phyloP scores from a whole-genome alignment of 345 rosid species.

The Acer yangbiense region DNA sequence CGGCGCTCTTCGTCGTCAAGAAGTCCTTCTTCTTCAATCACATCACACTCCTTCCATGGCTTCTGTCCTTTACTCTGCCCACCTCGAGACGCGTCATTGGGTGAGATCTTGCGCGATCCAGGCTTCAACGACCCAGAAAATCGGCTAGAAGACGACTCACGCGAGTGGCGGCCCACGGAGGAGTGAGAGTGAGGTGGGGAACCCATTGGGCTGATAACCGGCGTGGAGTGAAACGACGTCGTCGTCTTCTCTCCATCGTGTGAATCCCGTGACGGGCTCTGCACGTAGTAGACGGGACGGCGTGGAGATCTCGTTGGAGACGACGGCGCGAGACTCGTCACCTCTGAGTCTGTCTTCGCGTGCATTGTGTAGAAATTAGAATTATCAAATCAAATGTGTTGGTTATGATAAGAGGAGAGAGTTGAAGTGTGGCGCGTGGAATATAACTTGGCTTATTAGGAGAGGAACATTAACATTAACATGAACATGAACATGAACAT shows the following conservation, averaged over 20 bases:
- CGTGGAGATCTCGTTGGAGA: slow-evolving; percentile 93
- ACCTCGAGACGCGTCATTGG: slow-evolving; percentile 61
- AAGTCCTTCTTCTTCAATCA: slow-evolving; percentile 94
- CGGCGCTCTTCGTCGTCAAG: slow-evolving; percentile 77
- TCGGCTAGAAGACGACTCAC: slow-evolving; percentile 87
- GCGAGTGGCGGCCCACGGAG: slow-evolving; percentile 86
- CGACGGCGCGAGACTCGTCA: slow-evolving; percentile 86
- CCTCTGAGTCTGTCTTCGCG: slow-evolving; percentile 98
- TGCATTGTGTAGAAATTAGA: slow-evolving; percentile 51
- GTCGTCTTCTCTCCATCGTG: slow-evolving; percentile 98
- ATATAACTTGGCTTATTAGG: neutral
- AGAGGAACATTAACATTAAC: neutral
- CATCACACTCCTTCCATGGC: slow-evolving; percentile 71
- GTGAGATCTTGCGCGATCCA: slow-evolving; percentile 85
- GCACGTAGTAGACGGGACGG: slow-evolving; percentile 88
- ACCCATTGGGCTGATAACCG: slow-evolving; percentile 81
- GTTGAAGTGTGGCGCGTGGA: slow-evolving; percentile 19
- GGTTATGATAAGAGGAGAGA: neutral
- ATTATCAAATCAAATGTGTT: neutral
- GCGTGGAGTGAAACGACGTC: slow-evolving; percentile 95
- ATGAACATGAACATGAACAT: neutral
- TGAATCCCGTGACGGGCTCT: slow-evolving; percentile 93
- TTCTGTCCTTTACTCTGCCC: slow-evolving; percentile 57
- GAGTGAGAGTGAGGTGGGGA: slow-evolving; percentile 97
- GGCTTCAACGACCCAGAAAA: slow-evolving; percentile 92